A percentile compares a stretch with the other conserved stretches of the same genome.
phyloP scores from a whole-genome alignment of 768 basidiomycete species.

The Leccinellum luteum region DNA sequence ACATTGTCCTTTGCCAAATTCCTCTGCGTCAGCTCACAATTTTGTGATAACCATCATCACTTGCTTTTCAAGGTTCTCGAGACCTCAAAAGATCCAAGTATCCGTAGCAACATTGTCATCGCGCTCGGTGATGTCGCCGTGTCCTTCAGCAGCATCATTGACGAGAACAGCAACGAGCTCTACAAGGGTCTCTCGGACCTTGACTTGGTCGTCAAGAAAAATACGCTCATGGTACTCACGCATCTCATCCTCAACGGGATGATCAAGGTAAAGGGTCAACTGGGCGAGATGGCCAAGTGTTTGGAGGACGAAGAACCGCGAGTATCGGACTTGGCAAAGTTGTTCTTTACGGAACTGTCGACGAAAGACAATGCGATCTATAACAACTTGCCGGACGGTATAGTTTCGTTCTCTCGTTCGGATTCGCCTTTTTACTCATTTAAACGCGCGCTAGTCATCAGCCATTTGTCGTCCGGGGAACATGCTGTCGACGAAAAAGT shows the following conservation, averaged over 20 bases:
- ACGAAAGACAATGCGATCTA: slow-evolving; percentile 99
- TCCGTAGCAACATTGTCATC: slow-evolving; percentile 95
- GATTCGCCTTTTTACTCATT: slow-evolving; percentile 1
- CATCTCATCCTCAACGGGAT: slow-evolving; percentile 97
- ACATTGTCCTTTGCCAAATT: slow-evolving; percentile 92
- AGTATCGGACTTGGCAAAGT: slow-evolving; percentile 91
- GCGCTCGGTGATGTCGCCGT: slow-evolving; percentile 97
- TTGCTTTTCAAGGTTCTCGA: slow-evolving; percentile 94
- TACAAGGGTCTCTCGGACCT: slow-evolving; percentile 91
- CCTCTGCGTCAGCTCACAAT: slow-evolving; percentile 91
- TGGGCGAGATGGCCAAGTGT: slow-evolving; percentile 99
- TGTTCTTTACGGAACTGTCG: slow-evolving; percentile 95
- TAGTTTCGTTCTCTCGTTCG: slow-evolving; percentile 16
- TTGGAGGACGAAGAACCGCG: slow-evolving; percentile 86
- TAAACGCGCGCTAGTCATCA: slow-evolving; percentile 63
- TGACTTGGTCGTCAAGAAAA: slow-evolving; percentile 93
- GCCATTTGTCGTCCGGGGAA: slow-evolving; percentile 85
- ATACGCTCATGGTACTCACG: slow-evolving; percentile 97
- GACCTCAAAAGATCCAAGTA: slow-evolving; percentile 83
- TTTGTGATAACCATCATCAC: slow-evolving; percentile 87
- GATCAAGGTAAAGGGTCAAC: slow-evolving; percentile 99
- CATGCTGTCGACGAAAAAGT: slow-evolving; percentile 90
- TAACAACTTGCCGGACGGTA: slow-evolving; percentile 96
- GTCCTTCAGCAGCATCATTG: slow-evolving; percentile 95
- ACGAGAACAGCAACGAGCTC: slow-evolving; percentile 94